These are phyloP conservation scores for Ophiognomonia clavigignenti-juglandacearum DNA, from an alignment of 2,329 filamentous ascomycete genomes.

Conservation along the genomic window DNA sequence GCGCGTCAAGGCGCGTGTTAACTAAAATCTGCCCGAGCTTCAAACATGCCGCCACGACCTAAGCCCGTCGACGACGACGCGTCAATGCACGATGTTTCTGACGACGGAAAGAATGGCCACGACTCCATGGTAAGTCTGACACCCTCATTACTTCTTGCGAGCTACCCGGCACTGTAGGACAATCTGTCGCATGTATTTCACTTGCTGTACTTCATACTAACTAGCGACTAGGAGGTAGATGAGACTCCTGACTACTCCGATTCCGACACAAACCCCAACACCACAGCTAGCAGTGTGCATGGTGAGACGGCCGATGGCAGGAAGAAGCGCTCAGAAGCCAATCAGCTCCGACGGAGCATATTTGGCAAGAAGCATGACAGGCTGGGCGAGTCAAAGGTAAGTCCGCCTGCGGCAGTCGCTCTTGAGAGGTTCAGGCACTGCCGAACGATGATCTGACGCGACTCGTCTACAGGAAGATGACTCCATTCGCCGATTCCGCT, in stretches of 20 bases:
- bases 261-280: conserved; percentile 63
- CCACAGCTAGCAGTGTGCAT: conserved; percentile 76
- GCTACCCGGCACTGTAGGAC: too few relatives aligned
- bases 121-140: conserved; percentile 45
- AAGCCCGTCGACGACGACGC: conserved; percentile 53
- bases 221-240: conserved; percentile 48
- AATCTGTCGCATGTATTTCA: too few relatives aligned
- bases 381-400: conserved; percentile 86
- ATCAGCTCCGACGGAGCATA: conserved; percentile 84
- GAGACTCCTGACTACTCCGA: conserved; percentile 64
- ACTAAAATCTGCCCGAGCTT: conserved; percentile 18
- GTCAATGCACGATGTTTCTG: conserved; percentile 58
- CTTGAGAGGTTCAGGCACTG: not conserved
- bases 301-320: conserved; percentile 78
- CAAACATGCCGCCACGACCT: conserved; percentile 52
- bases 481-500: conserved; percentile 88
- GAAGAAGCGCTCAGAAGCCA: conserved; percentile 79
- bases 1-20: conserved; percentile 37
- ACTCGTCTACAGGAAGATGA: conserved; percentile 72
- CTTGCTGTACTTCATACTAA: not conserved
- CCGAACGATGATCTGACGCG: conserved; percentile 3
- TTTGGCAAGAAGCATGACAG: conserved; percentile 93
- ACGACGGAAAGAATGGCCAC: conserved; percentile 30
- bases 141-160: too few relatives aligned
- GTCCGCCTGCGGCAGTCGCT: not conserved